Evolutionary conservation across 2,329 filamentous ascomycete genomes (phyloP).

Genomic region (Fusarium gaditjirri): DNA sequence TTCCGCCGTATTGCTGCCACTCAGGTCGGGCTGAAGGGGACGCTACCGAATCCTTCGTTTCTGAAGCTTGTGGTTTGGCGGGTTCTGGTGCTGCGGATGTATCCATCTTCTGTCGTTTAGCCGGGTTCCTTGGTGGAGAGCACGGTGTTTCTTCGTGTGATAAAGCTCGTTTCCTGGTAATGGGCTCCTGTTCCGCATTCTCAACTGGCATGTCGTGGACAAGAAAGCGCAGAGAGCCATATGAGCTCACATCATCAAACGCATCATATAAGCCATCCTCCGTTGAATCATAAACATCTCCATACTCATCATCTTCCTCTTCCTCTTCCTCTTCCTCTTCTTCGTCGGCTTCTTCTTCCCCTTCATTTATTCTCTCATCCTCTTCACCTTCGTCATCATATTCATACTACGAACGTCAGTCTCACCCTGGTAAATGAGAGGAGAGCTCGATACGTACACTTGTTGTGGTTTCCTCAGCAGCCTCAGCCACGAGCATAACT

Average conservation of each 20-base stretch:
- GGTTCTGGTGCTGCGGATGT: background rate
- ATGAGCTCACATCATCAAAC: constrained; percentile 7
- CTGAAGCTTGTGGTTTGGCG: background rate
- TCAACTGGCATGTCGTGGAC: constrained; percentile 12
- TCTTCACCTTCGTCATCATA: constrained; percentile 27
- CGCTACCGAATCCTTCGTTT: background rate
- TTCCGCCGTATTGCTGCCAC: background rate
- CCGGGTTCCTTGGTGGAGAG: constrained; percentile 5
- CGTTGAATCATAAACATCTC: constrained; percentile 9
- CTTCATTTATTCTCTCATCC: background rate
- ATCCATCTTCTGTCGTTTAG: constrained; percentile 29
- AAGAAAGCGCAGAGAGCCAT: constrained; percentile 14
- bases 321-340: background rate
- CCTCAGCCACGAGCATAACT: constrained; percentile 9
- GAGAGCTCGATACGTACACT: constrained; percentile 21
- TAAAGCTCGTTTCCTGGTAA: constrained; percentile 24
- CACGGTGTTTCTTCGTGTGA: constrained; percentile 20
- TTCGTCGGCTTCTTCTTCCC: background rate
- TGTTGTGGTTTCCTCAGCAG: constrained; percentile 11
- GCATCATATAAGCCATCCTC: constrained; percentile 7
- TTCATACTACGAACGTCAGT: constrained; percentile 34
- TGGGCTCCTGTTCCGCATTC: constrained; percentile 11
- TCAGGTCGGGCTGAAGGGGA: constrained; percentile 5
- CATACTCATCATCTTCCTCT: background rate
- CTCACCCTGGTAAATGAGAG: background rate